A percentile compares a stretch with the other conserved stretches of the same genome.
Conservation (phyloP, 1,284 basidiomycete species). For the Sporisorium scitamineum region DNA sequence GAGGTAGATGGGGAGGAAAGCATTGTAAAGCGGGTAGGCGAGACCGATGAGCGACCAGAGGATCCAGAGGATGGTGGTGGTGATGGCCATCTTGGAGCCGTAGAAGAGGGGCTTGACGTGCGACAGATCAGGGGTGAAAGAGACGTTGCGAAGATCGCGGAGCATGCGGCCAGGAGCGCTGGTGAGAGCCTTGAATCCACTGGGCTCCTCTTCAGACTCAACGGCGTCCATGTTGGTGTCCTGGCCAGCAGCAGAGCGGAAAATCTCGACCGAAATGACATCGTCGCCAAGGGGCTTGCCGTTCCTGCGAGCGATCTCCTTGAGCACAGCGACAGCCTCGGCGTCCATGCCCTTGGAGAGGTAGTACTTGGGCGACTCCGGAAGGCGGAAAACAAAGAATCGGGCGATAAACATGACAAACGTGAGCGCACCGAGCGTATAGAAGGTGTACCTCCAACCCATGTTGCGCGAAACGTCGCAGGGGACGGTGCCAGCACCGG, state of each 20-base stretch:
- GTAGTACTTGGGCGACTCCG: constrained; percentile 68
- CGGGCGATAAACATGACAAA: constrained; percentile 63
- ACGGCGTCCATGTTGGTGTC: constrained; percentile 49
- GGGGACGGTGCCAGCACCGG: constrained; percentile 19
- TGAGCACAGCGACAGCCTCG: constrained; percentile 63
- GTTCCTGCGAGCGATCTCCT: constrained; percentile 63
- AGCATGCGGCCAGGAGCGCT: constrained; percentile 25
- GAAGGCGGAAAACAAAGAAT: constrained; percentile 65
- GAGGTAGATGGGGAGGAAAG: constrained; percentile 67
- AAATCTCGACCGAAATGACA: constrained; percentile 62
- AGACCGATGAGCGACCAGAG: constrained; percentile 68
- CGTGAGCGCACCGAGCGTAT: constrained; percentile 64
- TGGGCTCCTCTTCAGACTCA: constrained; percentile 27
- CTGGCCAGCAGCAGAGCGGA: constrained; percentile 66
- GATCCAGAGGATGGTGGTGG: constrained; percentile 57
- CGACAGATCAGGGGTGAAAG: constrained; percentile 53
- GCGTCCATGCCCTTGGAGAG: constrained; percentile 68
- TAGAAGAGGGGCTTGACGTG: constrained; percentile 65
- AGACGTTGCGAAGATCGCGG: constrained; percentile 23
- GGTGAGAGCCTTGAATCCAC: constrained; percentile 21
- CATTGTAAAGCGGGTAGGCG: constrained; percentile 69
- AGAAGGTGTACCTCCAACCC: constrained; percentile 68
- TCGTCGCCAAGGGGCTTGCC: constrained; percentile 62
- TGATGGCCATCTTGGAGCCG: constrained; percentile 59
- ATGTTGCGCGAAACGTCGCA: constrained; percentile 57